These are phyloP conservation scores for Neocatenulostroma microsporum DNA, from an alignment of 2,329 filamentous ascomycete genomes.

Conservation along the genomic window DNA sequence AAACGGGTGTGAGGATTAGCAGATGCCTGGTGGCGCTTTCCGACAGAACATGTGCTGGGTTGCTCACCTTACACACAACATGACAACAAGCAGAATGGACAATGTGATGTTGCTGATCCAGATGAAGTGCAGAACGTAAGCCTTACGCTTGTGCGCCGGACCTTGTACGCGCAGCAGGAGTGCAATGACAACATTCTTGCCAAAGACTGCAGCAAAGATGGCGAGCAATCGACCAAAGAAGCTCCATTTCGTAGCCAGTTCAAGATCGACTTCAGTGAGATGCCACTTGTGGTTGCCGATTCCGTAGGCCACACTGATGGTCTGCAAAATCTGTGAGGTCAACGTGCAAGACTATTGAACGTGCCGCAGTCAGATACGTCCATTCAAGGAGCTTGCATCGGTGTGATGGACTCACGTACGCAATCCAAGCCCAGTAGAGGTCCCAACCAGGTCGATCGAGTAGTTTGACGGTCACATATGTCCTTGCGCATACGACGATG, in stretches of 20 bases:
- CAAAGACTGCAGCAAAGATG: conserved; percentile 16
- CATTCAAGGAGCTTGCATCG: too few species aligned
- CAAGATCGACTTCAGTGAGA: conserved; percentile 7
- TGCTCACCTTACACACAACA: conserved; percentile 1
- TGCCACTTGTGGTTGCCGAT: conserved; percentile 14
- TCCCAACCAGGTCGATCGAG: conserved; percentile 7
- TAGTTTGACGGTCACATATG: neutral
- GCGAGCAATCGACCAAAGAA: conserved; percentile 22
- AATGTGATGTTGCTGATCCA: conserved; percentile 15
- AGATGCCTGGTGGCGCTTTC: too few species aligned
- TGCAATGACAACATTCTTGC: conserved; percentile 21
- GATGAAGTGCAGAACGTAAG: conserved; percentile 16
- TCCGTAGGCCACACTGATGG: conserved; percentile 15
- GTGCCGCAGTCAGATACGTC: neutral
- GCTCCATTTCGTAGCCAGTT: conserved; percentile 13
- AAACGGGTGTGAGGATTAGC: too few species aligned
- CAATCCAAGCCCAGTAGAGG: conserved; percentile 7
- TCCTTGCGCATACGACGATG: conserved; percentile 2
- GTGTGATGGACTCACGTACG: conserved; percentile 2
- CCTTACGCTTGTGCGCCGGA: conserved; percentile 14
- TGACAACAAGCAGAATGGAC: conserved; percentile 15
- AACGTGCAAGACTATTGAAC: conserved; percentile 1
- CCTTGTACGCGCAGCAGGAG: conserved; percentile 21
- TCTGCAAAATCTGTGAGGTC: conserved; percentile 9
- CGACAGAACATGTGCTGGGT: too few species aligned